Percentiles rank a stretch among this genome's conserved stretches.
These are phyloP conservation scores for Penicillium macrosclerotiorum DNA, from an alignment of 495 filamentous ascomycete species.

Conservation along the genomic window DNA sequence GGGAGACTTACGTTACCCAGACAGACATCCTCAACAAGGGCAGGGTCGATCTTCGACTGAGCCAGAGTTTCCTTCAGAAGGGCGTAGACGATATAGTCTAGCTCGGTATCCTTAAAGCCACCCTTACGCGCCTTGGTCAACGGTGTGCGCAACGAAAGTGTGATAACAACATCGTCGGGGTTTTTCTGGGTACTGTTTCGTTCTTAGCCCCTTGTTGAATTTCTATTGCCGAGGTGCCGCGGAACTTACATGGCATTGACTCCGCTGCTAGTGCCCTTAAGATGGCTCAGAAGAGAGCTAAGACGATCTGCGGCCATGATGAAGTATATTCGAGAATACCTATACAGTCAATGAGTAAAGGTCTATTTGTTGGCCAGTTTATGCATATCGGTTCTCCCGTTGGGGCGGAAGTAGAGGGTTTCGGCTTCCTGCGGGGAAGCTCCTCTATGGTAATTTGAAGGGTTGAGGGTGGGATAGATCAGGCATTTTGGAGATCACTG, in stretches of 20 bases:
- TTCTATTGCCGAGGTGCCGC: background rate
- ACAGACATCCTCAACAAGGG: constrained; percentile 86
- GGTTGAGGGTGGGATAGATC: background rate
- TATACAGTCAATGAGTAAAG: too few species aligned
- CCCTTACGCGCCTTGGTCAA: constrained; percentile 78
- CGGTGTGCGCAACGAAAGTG: constrained; percentile 74
- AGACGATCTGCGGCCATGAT: constrained; percentile 86
- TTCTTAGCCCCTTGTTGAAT: constrained; percentile 8
- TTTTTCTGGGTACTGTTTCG: constrained; percentile 78
- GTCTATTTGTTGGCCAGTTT: background rate
- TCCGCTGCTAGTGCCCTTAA: constrained; percentile 55
- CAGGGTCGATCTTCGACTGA: constrained; percentile 75
- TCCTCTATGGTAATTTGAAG: constrained; percentile 4
- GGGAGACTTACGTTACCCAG: constrained; percentile 73
- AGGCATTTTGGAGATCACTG: background rate
- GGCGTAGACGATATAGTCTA: constrained; percentile 81
- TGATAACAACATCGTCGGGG: constrained; percentile 94
- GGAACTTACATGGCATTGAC: constrained; percentile 71
- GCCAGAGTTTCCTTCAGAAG: constrained; percentile 72
- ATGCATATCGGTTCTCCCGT: too few species aligned
- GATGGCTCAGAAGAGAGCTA: constrained; percentile 81
- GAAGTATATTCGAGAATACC: too few species aligned
- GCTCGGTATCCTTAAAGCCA: constrained; percentile 90
- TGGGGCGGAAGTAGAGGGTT: background rate
- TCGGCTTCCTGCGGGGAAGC: constrained; percentile 26